phyloP scores from a whole-genome alignment of 805 yeast species.

The Metschnikowia cubensis region DNA sequence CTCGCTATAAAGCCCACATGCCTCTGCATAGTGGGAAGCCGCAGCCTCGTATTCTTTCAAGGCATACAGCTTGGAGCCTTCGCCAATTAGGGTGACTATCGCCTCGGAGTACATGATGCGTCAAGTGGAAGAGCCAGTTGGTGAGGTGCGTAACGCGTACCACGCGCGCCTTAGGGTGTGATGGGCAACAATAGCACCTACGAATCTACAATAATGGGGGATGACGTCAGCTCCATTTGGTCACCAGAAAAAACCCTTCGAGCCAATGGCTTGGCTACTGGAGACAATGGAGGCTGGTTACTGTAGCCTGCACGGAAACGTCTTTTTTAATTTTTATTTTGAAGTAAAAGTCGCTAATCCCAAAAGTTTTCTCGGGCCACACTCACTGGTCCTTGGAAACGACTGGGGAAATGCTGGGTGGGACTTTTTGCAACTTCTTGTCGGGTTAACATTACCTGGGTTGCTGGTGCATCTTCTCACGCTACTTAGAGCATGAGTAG shows the following conservation, averaged over 20 bases:
- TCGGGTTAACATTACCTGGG: background rate
- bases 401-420: background rate
- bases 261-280: background rate
- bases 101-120: slow-evolving; percentile 14
- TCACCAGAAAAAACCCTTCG: background rate
- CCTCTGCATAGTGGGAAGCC: slow-evolving; percentile 64
- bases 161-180: background rate
- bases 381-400: too few species aligned
- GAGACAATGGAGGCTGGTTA: background rate
- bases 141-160: background rate
- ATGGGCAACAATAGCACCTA: background rate
- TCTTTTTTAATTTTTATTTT: too few species aligned
- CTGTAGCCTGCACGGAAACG: too few species aligned
- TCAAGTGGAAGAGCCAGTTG: background rate
- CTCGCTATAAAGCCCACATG: slow-evolving; percentile 55
- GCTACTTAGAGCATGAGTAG: background rate
- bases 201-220: background rate
- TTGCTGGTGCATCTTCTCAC: background rate
- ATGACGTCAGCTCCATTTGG: background rate
- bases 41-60: slow-evolving; percentile 65
- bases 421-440: background rate
- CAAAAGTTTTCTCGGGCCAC: too few species aligned
- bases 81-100: slow-evolving; percentile 32
- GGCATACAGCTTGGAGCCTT: slow-evolving; percentile 64
- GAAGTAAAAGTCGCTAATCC: too few species aligned